Base-by-base conservation (phyloP, 192 early-diverging fungal genomes). In the Linnemannia hyalina region DNA sequence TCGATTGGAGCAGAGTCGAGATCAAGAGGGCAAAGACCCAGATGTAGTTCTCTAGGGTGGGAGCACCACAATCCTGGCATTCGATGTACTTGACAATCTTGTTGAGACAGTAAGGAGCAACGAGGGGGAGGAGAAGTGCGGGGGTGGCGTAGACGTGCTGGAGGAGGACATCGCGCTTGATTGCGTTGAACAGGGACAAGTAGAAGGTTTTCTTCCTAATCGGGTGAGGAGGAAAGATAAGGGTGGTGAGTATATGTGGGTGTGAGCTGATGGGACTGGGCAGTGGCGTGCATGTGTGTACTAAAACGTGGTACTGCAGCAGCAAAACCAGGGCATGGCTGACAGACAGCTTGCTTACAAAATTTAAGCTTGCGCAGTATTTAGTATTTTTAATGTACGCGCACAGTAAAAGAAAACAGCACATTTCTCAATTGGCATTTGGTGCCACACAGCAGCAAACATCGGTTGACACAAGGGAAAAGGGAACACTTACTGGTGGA, bases 1-100 rank as follows among this genome's bases (percentile, higher is more conserved):
- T 42, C 36, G 92, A 90, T 15, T 91, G 89, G 22, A 89, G 68
- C 1, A 80, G 40, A 15, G 81, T 79, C 0, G 85, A 82, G 29
- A 92, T 5, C 46, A 95, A 85, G 41, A 96, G 69, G 10, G 91
- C 91, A 36, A 94, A 80, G 0, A 93, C 93, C 77, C 91, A 93
- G 29, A 91, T 73, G 72, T 91, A 96, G 5, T 85, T 55, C 9
- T 70, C 55, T 13, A 69, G 40, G 6, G 83, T 85, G 7, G 83
- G 83, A 0, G 83, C 44, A 2, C 78, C 83, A 18, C 83, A 85
- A 46, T 80, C 78, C 18, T 60, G 52, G 63, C 83, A 85, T 54
- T 85, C 83, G 49, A 85, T 73, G 83, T 85, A 85, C 54, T 76
- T 69, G 55, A 80, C 71, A 70, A 85, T 76, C 73, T 73, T 85